These are phyloP conservation scores for Solanum boliviense DNA, from an alignment of 257 asterid genomes.

Conservation along the genomic window DNA sequence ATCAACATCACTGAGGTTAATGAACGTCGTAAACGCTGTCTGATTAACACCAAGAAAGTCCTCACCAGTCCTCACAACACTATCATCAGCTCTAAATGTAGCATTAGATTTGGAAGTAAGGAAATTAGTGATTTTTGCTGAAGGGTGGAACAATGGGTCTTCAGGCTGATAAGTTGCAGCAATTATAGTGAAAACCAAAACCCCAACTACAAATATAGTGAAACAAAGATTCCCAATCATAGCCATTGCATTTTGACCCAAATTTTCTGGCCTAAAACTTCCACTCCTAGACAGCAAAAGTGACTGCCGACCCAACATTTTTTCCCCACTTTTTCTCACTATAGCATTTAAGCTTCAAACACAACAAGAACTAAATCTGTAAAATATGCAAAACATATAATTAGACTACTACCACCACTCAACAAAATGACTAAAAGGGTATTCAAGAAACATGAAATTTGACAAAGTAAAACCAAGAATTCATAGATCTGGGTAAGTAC, in stretches of 20 bases:
- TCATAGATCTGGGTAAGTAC: constrained; percentile 12
- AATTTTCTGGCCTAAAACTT: constrained; percentile 53
- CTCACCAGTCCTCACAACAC: constrained; percentile 87
- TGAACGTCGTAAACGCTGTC: constrained; percentile 54
- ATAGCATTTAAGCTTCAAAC: neutral
- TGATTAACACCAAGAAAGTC: constrained; percentile 70
- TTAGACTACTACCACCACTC: neutral
- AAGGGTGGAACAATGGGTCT: constrained; percentile 12
- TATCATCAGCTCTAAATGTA: constrained; percentile 62
- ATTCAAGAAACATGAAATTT: neutral
- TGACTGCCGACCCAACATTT: constrained; percentile 44
- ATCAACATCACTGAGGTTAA: constrained; percentile 79
- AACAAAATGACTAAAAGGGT: neutral
- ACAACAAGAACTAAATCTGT: neutral
- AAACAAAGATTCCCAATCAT: no score
- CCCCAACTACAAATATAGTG: no score
- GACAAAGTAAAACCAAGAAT: neutral
- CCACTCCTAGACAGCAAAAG: constrained; percentile 30
- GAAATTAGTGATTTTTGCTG: constrained; percentile 63
- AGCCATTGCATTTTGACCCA: constrained; percentile 20
- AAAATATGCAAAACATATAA: neutral
- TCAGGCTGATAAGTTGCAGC: no score
- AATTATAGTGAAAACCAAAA: no score
- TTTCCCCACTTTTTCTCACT: neutral
- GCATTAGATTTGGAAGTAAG: constrained; percentile 72